Percentiles rank a stretch among this genome's conserved stretches.
phyloP scores from a whole-genome alignment of 129 eudicot genomes.

The Ambrosia trifida region DNA sequence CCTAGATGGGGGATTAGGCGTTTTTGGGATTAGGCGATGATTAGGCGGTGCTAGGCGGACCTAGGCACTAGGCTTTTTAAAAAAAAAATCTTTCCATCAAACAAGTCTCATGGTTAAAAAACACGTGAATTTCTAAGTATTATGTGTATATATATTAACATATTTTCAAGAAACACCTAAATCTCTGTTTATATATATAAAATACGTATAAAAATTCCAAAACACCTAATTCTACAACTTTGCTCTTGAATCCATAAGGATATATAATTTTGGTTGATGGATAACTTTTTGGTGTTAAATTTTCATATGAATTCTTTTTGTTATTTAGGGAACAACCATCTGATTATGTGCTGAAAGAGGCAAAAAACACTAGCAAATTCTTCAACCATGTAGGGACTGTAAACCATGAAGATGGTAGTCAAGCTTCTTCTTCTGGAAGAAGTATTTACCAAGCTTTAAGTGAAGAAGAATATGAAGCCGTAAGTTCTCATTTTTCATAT shows the following conservation, averaged over 20 bases:
- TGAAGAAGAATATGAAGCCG: slow-evolving; percentile 92
- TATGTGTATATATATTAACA: too few relatives aligned
- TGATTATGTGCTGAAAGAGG: slow-evolving; percentile 83
- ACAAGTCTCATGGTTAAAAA: too few relatives aligned
- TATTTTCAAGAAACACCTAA: too few relatives aligned
- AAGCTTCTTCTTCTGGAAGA: slow-evolving; percentile 44
- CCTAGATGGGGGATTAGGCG: too few relatives aligned
- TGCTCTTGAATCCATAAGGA: not conserved
- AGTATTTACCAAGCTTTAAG: slow-evolving; percentile 74
- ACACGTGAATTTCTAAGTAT: too few relatives aligned
- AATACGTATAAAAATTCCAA: too few relatives aligned
- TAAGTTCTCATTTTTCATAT: slow-evolving; percentile 40
- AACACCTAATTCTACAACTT: too few relatives aligned
- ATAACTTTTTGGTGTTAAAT: not conserved
- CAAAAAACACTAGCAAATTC: slow-evolving; percentile 86
- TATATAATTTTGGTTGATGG: slow-evolving; percentile 4
- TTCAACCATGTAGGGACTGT: slow-evolving; percentile 74
- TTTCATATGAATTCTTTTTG: slow-evolving; percentile 6
- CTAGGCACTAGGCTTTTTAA: too few relatives aligned
- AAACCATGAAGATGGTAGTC: slow-evolving; percentile 54
- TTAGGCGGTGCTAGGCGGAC: too few relatives aligned
- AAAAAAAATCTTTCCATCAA: too few relatives aligned
- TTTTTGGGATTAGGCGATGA: too few relatives aligned
- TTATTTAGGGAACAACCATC: slow-evolving; percentile 88
- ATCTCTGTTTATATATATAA: too few relatives aligned